Conservation (phyloP, 2,329 filamentous ascomycete genomes). For the Gyromitra esculenta region DNA sequence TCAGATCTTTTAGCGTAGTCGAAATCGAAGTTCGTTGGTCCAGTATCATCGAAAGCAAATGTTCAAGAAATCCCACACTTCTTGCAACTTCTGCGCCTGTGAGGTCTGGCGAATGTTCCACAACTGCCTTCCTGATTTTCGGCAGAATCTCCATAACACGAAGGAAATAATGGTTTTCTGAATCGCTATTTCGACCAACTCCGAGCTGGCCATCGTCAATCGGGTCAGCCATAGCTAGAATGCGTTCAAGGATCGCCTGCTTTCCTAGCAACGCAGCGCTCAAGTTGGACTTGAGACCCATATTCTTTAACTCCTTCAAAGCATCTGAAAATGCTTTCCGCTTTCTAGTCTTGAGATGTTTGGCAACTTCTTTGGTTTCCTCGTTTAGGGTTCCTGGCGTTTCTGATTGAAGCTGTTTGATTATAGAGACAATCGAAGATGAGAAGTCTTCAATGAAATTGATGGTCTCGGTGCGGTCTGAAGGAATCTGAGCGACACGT, state of each 20-base stretch:
- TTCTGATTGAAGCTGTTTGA: constrained; percentile 79
- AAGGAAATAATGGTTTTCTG: constrained; percentile 75
- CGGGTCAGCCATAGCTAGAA: constrained; percentile 71
- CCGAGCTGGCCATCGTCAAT: constrained; percentile 61
- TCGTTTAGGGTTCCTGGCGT: constrained; percentile 84
- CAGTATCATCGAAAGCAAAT: constrained; percentile 74
- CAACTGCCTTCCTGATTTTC: constrained; percentile 60
- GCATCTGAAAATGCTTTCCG: constrained; percentile 89
- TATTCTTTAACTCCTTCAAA: constrained; percentile 80
- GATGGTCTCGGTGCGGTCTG: constrained; percentile 67
- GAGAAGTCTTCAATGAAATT: constrained; percentile 74
- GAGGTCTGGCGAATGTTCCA: constrained; percentile 82
- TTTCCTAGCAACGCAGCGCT: constrained; percentile 75
- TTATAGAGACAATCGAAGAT: constrained; percentile 72
- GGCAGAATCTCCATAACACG: constrained; percentile 72
- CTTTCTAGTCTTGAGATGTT: constrained; percentile 91
- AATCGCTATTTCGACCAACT: constrained; percentile 58
- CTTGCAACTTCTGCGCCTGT: constrained; percentile 80
- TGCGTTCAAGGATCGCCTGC: constrained; percentile 75
- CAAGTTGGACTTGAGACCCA: constrained; percentile 89
- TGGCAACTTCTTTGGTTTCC: constrained; percentile 83
- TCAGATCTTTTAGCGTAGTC: constrained; percentile 60
- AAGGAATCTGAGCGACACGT: constrained; percentile 68
- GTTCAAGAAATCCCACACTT: constrained; percentile 86
- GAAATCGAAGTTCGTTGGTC: constrained; percentile 69